Percentiles rank a stretch among this genome's conserved stretches.
These are phyloP conservation scores for Glonium stellatum DNA, from an alignment of 495 filamentous ascomycete genomes.

Conservation along the genomic window DNA sequence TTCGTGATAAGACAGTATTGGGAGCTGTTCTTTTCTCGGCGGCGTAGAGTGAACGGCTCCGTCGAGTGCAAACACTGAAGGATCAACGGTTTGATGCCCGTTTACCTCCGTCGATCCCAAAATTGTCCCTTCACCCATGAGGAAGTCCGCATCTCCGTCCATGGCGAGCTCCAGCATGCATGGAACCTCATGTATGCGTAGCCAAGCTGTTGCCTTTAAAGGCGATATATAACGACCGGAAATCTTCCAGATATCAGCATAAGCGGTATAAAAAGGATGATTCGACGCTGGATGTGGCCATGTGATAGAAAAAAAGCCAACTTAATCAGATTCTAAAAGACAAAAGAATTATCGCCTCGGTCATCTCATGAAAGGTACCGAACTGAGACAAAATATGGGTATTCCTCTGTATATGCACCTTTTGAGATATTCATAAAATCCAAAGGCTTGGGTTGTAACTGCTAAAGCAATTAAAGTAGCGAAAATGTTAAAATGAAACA, in stretches of 20 bases:
- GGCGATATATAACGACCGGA: neutral
- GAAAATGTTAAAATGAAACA: too few relatives aligned
- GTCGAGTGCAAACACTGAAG: neutral
- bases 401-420: too few relatives aligned
- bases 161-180: neutral
- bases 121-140: constrained; percentile 3
- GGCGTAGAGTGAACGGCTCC: neutral
- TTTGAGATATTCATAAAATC: too few relatives aligned
- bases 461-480: too few relatives aligned
- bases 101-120: constrained; percentile 9
- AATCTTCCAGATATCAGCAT: neutral
- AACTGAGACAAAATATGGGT: too few relatives aligned
- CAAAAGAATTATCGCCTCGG: too few relatives aligned
- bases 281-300: too few relatives aligned
- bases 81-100: constrained; percentile 11
- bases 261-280: too few relatives aligned
- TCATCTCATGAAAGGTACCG: too few relatives aligned
- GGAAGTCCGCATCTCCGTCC: constrained; percentile 5
- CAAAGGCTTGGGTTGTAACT: too few relatives aligned
- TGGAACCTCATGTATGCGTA: neutral
- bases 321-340: too few relatives aligned
- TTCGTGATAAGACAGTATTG: constrained; percentile 3
- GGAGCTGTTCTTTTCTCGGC: constrained; percentile 6
- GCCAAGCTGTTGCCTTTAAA: neutral
- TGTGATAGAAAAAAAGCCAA: too few relatives aligned